phyloP scores from a whole-genome alignment of 2,329 filamentous ascomycete genomes.

The Alternaria postmessia region DNA sequence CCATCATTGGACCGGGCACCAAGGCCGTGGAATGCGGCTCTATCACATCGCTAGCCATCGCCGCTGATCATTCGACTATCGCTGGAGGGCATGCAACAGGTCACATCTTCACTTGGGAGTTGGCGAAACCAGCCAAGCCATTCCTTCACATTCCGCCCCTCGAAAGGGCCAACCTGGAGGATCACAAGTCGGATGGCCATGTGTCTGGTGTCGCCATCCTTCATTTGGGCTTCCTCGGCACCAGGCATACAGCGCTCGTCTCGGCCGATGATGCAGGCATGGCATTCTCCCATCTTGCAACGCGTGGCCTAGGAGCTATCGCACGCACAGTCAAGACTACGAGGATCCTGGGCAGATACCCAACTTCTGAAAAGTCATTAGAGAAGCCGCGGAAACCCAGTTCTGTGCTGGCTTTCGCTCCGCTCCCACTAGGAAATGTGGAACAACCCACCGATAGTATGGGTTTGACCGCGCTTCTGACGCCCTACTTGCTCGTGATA shows the following conservation, averaged over 20 bases:
- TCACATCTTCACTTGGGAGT: slow-evolving; percentile 97
- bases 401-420: slow-evolving; percentile 89
- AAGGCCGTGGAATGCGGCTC: slow-evolving; percentile 93
- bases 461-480: slow-evolving; percentile 93
- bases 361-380: slow-evolving; percentile 68
- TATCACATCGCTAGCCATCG: slow-evolving; percentile 86
- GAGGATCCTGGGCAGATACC: slow-evolving; percentile 90
- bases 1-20: slow-evolving; percentile 91
- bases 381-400: slow-evolving; percentile 84
- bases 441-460: slow-evolving; percentile 87
- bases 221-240: slow-evolving; percentile 94
- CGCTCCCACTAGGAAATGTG: slow-evolving; percentile 91
- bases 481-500: slow-evolving; percentile 92
- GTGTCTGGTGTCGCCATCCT: slow-evolving; percentile 78
- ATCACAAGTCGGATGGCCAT: slow-evolving; percentile 81
- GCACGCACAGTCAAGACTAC: slow-evolving; percentile 88
- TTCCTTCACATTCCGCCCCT: slow-evolving; percentile 88
- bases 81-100: slow-evolving; percentile 90
- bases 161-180: slow-evolving; percentile 69
- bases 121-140: slow-evolving; percentile 78
- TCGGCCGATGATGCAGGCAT: slow-evolving; percentile 95
- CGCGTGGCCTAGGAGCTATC: slow-evolving; percentile 85
- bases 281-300: slow-evolving; percentile 97
- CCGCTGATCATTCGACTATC: slow-evolving; percentile 91
- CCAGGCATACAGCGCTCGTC: slow-evolving; percentile 89